phyloP scores from a whole-genome alignment of 169 alveolate species.

The Perkinsus olseni region DNA sequence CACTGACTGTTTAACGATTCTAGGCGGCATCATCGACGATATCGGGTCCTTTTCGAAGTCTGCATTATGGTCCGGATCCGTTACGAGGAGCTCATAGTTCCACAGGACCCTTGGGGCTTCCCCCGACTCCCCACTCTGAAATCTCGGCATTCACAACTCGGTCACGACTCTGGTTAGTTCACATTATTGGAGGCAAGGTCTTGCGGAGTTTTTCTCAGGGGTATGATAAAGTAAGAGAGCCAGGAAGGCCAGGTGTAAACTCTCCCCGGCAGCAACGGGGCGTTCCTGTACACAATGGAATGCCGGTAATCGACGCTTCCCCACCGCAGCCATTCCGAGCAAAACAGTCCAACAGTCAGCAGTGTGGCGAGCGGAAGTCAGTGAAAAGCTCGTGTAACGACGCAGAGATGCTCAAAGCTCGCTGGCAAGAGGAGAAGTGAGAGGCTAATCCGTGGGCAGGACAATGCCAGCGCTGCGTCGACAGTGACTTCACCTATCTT shows the following conservation, averaged over 20 bases:
- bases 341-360: no score
- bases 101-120: neutral
- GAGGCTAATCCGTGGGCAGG: neutral
- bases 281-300: neutral
- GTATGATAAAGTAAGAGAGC: neutral
- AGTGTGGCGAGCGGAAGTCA: no score
- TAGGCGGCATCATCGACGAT: neutral
- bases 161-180: neutral
- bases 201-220: neutral
- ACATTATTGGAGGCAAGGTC: neutral
- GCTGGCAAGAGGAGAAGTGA: neutral
- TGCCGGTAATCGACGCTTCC: no score
- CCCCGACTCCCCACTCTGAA: neutral
- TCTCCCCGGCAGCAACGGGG: neutral
- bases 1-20: neutral
- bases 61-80: neutral
- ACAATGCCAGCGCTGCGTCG: neutral
- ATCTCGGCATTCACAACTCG: neutral
- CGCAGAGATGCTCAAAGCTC: no score
- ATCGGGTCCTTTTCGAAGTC: neutral
- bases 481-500: neutral
- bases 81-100: neutral
- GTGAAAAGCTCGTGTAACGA: no score
- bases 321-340: no score
- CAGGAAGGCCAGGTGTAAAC: neutral